Percentiles rank a stretch among this genome's conserved stretches.
Evolutionary conservation across 2,329 filamentous ascomycete genomes (phyloP).

Genomic region (Pseudogymnoascus sp.): DNA sequence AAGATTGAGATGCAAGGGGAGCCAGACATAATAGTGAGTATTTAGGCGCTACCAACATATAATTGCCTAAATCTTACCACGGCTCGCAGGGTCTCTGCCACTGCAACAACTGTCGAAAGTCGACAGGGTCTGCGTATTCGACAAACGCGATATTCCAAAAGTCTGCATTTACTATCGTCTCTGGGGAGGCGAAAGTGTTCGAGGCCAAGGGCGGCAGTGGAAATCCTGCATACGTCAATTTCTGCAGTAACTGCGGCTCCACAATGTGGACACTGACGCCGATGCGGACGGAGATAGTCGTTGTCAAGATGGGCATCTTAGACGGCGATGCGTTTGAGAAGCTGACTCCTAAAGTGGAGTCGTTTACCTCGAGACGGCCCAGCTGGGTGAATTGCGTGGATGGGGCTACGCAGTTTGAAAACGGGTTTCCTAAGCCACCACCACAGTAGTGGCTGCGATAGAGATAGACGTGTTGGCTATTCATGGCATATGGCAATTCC

Average conservation of each 20-base stretch:
- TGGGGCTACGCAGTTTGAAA: background rate
- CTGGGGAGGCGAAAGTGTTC: background rate
- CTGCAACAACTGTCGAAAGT: conserved; percentile 2
- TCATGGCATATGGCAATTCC: background rate
- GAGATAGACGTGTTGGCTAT: background rate
- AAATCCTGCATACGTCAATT: background rate
- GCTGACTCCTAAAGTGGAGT: background rate
- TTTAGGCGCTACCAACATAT: background rate
- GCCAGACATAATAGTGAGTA: background rate
- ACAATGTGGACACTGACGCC: background rate
- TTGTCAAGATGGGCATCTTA: background rate
- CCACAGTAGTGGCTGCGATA: background rate
- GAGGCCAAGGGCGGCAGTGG: background rate
- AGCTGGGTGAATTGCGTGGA: background rate
- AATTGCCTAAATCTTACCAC: background rate
- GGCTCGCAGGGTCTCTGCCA: background rate
- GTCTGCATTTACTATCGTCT: background rate
- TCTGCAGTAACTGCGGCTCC: background rate
- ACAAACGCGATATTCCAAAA: background rate
- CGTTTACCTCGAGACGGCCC: background rate
- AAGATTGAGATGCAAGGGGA: background rate
- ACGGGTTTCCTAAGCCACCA: background rate
- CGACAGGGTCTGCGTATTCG: background rate
- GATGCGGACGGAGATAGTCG: background rate
- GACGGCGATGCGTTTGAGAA: background rate